Evolutionary conservation across 345 rosid species (phyloP).

Genomic region (Lumnitzera racemosa): DNA sequence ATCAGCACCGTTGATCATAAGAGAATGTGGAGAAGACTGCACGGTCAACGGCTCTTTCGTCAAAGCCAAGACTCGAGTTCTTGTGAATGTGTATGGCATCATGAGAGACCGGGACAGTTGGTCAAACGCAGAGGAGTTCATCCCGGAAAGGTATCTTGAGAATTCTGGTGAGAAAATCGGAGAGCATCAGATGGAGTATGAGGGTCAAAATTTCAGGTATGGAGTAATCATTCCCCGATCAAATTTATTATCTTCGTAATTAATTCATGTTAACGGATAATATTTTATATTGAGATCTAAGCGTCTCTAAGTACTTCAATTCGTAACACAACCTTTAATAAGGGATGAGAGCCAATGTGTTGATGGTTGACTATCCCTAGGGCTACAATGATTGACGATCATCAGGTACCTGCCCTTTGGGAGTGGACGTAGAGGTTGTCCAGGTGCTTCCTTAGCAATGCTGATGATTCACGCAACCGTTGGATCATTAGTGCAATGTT

Average conservation of each 20-base stretch:
- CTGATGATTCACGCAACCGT: constrained; percentile 19
- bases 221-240: no score
- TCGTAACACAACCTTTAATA: no score
- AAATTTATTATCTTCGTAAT: no score
- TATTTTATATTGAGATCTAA: no score
- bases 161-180: constrained; percentile 8
- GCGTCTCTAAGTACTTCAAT: no score
- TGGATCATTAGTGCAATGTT: constrained; percentile 38
- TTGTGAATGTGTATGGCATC: constrained; percentile 27
- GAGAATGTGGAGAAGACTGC: constrained; percentile 20
- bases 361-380: no score
- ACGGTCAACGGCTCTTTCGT: constrained; percentile 22
- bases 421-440: constrained; percentile 33
- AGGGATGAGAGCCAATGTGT: no score
- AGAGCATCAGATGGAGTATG: constrained; percentile 11
- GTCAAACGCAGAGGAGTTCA: constrained; percentile 19
- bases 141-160: constrained; percentile 36
- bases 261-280: no score
- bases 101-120: constrained; percentile 31
- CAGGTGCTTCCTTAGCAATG: constrained; percentile 16
- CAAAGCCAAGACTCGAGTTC: constrained; percentile 18
- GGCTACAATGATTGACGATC: no score
- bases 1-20: constrained; percentile 13
- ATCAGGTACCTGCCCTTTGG: constrained; percentile 34
- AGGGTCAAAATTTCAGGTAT: constrained; percentile 1